Percentiles rank a stretch among this genome's conserved stretches.
These are phyloP conservation scores for Aspergillus ibericus DNA, from an alignment of 2,329 filamentous ascomycete species.

Conservation along the genomic window DNA sequence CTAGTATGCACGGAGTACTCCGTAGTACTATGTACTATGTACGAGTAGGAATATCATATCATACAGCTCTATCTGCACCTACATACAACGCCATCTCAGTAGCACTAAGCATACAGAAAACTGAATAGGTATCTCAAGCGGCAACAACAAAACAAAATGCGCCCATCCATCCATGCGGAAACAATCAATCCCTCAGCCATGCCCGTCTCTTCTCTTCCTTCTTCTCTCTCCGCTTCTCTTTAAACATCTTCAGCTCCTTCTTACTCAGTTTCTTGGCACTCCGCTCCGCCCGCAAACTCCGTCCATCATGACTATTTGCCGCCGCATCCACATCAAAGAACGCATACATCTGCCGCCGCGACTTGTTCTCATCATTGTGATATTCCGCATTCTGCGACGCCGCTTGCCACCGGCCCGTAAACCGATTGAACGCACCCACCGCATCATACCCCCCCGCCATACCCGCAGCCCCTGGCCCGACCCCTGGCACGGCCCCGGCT, in stretches of 20 bases:
- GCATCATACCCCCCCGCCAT: conserved; percentile 54
- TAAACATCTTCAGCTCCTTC: conserved; percentile 85
- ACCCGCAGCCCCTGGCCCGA: conserved; percentile 24
- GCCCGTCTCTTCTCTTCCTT: conserved; percentile 94
- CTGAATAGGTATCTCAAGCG: conserved; percentile 18
- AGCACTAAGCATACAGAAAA: conserved; percentile 3
- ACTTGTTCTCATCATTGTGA: conserved; percentile 85
- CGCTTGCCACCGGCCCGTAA: conserved; percentile 80
- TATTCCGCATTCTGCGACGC: conserved; percentile 67
- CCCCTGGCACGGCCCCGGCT: conserved; percentile 28
- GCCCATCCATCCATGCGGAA: neutral
- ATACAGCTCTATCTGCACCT: conserved; percentile 14
- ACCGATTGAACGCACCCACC: conserved; percentile 82
- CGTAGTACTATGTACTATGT: too few species aligned
- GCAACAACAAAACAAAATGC: conserved; percentile 11
- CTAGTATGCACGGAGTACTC: too few species aligned
- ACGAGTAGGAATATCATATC: neutral
- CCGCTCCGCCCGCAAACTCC: conserved; percentile 87
- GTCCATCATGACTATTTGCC: conserved; percentile 84
- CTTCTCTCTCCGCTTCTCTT: conserved; percentile 81
- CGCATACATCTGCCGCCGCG: conserved; percentile 81
- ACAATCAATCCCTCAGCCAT: conserved; percentile 76
- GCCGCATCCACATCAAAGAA: conserved; percentile 96
- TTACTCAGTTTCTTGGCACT: conserved; percentile 80
- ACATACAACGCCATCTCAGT: conserved; percentile 10